Percentiles rank a stretch among this genome's conserved stretches.
Conservation (phyloP, 331 rosid species). For the Rhamnella rubrinervis region DNA sequence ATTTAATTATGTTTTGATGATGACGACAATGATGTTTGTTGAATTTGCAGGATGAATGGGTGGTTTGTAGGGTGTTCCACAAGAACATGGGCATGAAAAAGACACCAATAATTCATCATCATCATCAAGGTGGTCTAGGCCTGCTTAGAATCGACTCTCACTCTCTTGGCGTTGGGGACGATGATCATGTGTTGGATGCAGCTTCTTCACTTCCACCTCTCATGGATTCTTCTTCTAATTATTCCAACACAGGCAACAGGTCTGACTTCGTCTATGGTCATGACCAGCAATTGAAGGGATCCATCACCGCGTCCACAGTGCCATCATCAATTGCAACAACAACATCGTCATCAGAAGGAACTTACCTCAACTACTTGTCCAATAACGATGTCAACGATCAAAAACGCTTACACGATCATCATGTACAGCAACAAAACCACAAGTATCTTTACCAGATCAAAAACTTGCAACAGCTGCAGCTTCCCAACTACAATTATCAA, state of each 20-base stretch:
- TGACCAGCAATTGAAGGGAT: conserved; percentile 24
- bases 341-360: neutral
- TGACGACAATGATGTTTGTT: no score
- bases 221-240: conserved; percentile 45
- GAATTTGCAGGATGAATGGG: conserved; percentile 82
- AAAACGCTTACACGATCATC: conserved; percentile 9
- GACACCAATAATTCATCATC: neutral
- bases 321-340: neutral
- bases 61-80: conserved; percentile 75
- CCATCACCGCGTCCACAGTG: neutral
- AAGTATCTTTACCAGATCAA: neutral
- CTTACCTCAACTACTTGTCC: neutral
- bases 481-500: neutral
- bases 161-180: conserved; percentile 20
- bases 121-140: conserved; percentile 20
- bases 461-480: neutral
- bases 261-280: neutral
- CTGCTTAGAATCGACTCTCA: conserved; percentile 36
- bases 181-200: conserved; percentile 52
- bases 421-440: conserved; percentile 27
- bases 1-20: no score
- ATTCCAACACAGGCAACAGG: conserved; percentile 7
- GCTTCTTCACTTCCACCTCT: conserved; percentile 74
- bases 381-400: neutral
- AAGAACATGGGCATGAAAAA: conserved; percentile 46